Base-by-base conservation (phyloP, 192 early-diverging fungal species). In the Lobosporangium transversale region DNA sequence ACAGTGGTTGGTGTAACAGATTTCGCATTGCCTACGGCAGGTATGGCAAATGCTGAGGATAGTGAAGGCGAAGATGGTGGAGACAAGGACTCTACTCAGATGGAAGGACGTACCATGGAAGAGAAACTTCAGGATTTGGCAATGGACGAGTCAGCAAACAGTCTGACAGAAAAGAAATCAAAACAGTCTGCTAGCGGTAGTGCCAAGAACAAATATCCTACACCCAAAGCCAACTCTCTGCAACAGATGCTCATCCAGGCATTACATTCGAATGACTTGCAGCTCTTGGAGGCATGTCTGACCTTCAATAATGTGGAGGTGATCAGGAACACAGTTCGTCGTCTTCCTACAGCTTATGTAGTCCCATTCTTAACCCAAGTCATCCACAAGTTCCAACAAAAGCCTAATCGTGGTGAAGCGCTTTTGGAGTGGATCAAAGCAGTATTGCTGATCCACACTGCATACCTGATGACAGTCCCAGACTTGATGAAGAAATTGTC, bases 401-500 rank as follows among this genome's bases (percentile, higher is more conserved):
- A 80, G 50, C 80, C 81, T n/a, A 80, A 68, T 48, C 66, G 80
- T 49, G 83, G 75, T 49, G 60, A 69, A 54, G 66, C 59, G 27
- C 53, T 87, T 20, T 47, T 87, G 17, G 78, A 81, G 61, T 87
- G 85, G 85, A 83, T 87, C 54, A 83, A 83, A 55, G 78, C 80
- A 17, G 79, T 83, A 1, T 51, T 85, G 30, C 53, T 83, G 35
- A 75, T 82, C 29, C 85, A 87, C 44, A 85, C 80, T 24, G 78
- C 85, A 31, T 87, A 87, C 69, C 52, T 87, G 64, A 87, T 87
- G 85, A 87, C 85, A 1, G 84, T 85, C 0, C 83, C 85, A 18
- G 79, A 85, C 37, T 36, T 87, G 63, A 73, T 83, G 42, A 66
- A 73, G 45, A 83, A 83, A 53, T 58, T 87, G 30, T 81, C 83